Percentiles rank a stretch among this genome's conserved stretches.
phyloP scores from a whole-genome alignment of 768 basidiomycete genomes.

The Boletus pseudo-olivaceus region DNA sequence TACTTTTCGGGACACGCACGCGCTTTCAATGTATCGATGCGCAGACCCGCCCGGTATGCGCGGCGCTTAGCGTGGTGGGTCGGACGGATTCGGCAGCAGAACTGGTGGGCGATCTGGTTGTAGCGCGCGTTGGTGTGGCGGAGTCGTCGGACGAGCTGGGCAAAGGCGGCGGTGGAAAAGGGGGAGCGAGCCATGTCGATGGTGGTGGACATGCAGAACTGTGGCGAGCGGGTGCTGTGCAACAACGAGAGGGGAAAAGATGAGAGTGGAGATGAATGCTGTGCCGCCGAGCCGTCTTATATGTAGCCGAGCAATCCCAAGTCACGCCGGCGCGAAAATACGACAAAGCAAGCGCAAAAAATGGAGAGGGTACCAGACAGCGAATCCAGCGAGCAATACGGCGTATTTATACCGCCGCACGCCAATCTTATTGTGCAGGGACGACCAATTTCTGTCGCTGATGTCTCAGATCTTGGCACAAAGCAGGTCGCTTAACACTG shows the following conservation, averaged over 20 bases:
- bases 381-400: not conserved
- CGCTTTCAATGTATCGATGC: conserved; percentile 42
- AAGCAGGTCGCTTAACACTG: conserved; percentile 2
- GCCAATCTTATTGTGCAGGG: not conserved
- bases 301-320: not conserved
- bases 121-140: conserved; percentile 44
- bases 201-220: conserved; percentile 8
- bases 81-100: conserved; percentile 36
- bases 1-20: conserved; percentile 34
- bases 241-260: no score
- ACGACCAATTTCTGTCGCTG: not conserved
- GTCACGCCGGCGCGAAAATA: conserved; percentile 16
- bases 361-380: conserved; percentile 7
- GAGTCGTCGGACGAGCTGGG: conserved; percentile 40
- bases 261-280: no score
- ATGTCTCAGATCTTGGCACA: conserved; percentile 12
- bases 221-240: not conserved
- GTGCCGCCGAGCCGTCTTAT: no score
- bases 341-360: not conserved
- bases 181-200: conserved; percentile 21
- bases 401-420: conserved; percentile 17
- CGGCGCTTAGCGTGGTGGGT: conserved; percentile 47
- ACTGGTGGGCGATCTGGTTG: conserved; percentile 35
- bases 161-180: conserved; percentile 29
- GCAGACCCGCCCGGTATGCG: conserved; percentile 42